phyloP scores from a whole-genome alignment of 805 yeast genomes.

The Candida parachauliodes region DNA sequence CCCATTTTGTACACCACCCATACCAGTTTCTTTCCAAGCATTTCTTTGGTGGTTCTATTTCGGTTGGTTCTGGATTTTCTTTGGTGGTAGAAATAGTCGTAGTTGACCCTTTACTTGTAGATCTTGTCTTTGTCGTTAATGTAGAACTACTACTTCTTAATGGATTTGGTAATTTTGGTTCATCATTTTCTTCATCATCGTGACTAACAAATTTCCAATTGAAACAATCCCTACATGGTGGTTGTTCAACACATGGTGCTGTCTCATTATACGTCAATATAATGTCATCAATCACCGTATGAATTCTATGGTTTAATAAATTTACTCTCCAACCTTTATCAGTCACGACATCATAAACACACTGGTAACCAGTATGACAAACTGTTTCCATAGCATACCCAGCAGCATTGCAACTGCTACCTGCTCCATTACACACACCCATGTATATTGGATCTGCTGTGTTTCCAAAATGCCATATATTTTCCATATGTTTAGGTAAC shows the following conservation, averaged over 20 bases:
- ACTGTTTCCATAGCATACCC: constrained; percentile 97
- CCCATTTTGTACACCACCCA: constrained; percentile 57
- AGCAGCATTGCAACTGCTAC: constrained; percentile 81
- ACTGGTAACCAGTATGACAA: constrained; percentile 86
- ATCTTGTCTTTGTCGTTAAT: constrained; percentile 1
- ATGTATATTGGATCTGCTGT: constrained; percentile 95
- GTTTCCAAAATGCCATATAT: constrained; percentile 93
- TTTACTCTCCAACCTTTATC: constrained; percentile 92
- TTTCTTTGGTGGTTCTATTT: constrained; percentile 32
- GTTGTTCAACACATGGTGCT: constrained; percentile 68
- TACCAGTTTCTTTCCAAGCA: constrained; percentile 64
- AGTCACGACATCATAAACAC: constrained; percentile 83
- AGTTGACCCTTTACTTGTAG: constrained; percentile 8
- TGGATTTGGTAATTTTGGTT: constrained; percentile 37
- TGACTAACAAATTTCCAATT: constrained; percentile 76
- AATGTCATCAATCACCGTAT: constrained; percentile 82
- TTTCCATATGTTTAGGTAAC: constrained; percentile 68
- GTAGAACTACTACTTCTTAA: constrained; percentile 21
- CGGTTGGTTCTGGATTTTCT: constrained; percentile 13
- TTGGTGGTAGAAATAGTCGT: constrained; percentile 6
- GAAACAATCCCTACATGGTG: constrained; percentile 86
- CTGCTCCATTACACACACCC: constrained; percentile 96
- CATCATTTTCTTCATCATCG: constrained; percentile 37
- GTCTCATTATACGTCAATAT: constrained; percentile 69
- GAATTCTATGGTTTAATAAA: constrained; percentile 83